These are phyloP conservation scores for Gastrodia elata DNA, from an alignment of 106 monocot species.

Conservation along the genomic window DNA sequence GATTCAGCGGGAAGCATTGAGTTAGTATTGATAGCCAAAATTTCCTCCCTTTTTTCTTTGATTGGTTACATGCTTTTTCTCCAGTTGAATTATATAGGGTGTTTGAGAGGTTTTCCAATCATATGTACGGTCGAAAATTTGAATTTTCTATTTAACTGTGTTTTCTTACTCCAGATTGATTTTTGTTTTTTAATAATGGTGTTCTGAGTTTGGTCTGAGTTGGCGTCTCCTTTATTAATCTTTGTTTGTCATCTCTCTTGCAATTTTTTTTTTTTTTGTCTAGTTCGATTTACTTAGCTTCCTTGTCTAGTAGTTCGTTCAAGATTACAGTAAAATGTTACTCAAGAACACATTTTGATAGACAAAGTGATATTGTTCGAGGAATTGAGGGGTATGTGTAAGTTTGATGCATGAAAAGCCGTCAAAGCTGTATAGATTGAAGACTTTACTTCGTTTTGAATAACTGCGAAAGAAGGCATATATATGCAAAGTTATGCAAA, in stretches of 20 bases:
- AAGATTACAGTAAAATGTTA: not conserved
- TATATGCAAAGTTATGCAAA: no score
- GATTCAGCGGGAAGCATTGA: conserved; percentile 73
- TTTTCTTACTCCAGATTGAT: not conserved
- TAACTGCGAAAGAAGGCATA: no score
- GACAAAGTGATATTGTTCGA: not conserved
- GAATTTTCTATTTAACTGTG: no score
- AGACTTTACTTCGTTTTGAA: no score
- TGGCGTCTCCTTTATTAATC: not conserved
- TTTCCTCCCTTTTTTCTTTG: not conserved
- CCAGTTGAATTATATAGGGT: not conserved
- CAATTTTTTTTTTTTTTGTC: no score
- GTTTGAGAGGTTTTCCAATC: not conserved
- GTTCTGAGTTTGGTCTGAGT: not conserved
- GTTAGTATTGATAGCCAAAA: conserved; percentile 32
- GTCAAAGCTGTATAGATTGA: no score
- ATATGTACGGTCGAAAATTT: no score
- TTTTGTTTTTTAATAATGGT: not conserved
- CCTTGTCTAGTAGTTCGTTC: not conserved
- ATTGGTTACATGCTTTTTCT: not conserved
- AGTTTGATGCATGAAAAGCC: not conserved
- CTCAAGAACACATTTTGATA: not conserved
- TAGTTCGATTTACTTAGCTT: no score
- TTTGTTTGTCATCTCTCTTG: not conserved
- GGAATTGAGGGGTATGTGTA: not conserved